Evolutionary conservation across 441 rosid species (phyloP), one percentile per base, ranked within the genome.

Genomic region (Corymbia calophylla): DNA sequence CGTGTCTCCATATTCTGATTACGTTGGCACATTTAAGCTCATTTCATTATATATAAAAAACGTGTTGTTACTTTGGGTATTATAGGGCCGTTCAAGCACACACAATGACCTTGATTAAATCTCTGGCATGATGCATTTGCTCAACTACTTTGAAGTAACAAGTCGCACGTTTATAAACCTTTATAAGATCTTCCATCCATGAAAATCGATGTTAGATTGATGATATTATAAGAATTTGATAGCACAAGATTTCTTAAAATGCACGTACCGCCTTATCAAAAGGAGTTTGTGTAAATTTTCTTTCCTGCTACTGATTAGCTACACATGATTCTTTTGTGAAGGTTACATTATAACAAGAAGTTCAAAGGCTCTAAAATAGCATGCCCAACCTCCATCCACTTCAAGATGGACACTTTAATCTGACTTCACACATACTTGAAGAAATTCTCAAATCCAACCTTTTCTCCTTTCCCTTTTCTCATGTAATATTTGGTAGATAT

Each of bases 301-400:
- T 58, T 56, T 23, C 29, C 0, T 56, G 60, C 23, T 2, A 0
- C 23, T 2, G 0, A 56, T 58, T 0, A 25, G 25, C 6, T 9
- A 0, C 64, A 58, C 25, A 58, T 25, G 64, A 58, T 25, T 58
- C n/a, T 0, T 56, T 56, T 27, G 9, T 1, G 0, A 58, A 25
- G 62, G 6, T 56, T 56, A 23, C 29, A 56, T 9, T 4, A 56
- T 56, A 27, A 23, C 62, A 3, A 56, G 12, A 23, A 56, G 14
- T 9, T 9, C 25, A 3, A 58, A 6, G 64, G 64, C 14, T 58
- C 64, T 13, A 0, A 58, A 0, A 58, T 29, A 58, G 14, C 64
- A 58, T 0, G 14, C 64, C 62, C 14, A 58, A 58, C n/a, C 7
- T 58, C n/a, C 29, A 10, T 58, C 6, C 3, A 58, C 64, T 58